A percentile compares a stretch with the other conserved stretches of the same genome.
These are phyloP conservation scores for Annulohypoxylon truncatum DNA, from an alignment of 2,329 filamentous ascomycete genomes.

Conservation along the genomic window DNA sequence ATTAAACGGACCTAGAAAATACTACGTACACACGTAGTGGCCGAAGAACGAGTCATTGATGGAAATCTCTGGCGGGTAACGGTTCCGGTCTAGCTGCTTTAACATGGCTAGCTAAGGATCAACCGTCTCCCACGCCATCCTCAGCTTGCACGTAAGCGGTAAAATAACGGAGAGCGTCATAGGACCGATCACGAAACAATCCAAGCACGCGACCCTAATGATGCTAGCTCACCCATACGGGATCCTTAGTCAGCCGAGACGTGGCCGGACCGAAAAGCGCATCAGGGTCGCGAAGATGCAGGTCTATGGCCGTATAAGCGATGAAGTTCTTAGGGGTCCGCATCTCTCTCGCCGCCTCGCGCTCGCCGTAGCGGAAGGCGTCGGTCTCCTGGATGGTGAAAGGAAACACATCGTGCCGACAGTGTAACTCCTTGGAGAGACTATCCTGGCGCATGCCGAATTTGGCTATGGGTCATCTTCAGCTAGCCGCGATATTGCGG, in stretches of 20 bases:
- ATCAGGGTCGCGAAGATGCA: background rate
- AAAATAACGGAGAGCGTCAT: conserved; percentile 23
- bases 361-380: conserved; percentile 10
- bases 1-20: background rate
- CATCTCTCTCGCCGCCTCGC: conserved; percentile 10
- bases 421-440: conserved; percentile 15
- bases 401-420: conserved; percentile 10
- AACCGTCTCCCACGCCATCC: background rate
- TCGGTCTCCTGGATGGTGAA: conserved; percentile 13
- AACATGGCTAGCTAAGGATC: background rate
- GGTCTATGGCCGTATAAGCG: background rate
- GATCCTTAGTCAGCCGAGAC: conserved; percentile 10
- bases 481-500: conserved; percentile 20
- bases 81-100: background rate
- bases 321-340: conserved; percentile 11
- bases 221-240: background rate
- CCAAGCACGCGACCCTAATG: conserved; percentile 3
- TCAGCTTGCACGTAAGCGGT: conserved; percentile 5
- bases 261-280: background rate
- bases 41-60: background rate
- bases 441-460: conserved; percentile 19
- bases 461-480: conserved; percentile 18
- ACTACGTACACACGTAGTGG: background rate
- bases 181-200: conserved; percentile 15
- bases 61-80: background rate